Percentiles rank a stretch among this genome's conserved stretches.
Conservation (phyloP, 1,284 basidiomycete species). For the Flammula alnicola region DNA sequence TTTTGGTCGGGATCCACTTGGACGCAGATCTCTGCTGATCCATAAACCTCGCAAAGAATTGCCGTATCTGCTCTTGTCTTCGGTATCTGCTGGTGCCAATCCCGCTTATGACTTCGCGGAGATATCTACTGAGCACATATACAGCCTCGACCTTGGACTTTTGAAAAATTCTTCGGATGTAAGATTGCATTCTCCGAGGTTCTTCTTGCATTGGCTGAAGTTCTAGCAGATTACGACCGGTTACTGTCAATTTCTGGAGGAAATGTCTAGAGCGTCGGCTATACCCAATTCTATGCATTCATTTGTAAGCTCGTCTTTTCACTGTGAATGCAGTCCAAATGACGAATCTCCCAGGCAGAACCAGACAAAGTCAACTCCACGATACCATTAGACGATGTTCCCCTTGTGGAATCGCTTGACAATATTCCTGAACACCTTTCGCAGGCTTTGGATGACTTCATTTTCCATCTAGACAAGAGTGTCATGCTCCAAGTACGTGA, state of each 20-base stretch:
- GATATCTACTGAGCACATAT: slow-evolving; percentile 63
- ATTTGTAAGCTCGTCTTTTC: slow-evolving; percentile 24
- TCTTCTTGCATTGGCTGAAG: background rate
- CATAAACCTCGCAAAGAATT: slow-evolving; percentile 53
- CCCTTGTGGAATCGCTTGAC: slow-evolving; percentile 41
- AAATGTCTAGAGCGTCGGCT: slow-evolving; percentile 27
- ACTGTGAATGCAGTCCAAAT: background rate
- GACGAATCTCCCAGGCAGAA: slow-evolving; percentile 42
- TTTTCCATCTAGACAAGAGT: slow-evolving; percentile 59
- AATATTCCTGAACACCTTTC: slow-evolving; percentile 50
- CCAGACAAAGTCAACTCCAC: slow-evolving; percentile 50
- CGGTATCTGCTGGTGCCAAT: slow-evolving; percentile 61
- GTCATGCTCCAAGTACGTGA: slow-evolving; percentile 63
- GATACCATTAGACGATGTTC: slow-evolving; percentile 50
- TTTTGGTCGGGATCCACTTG: slow-evolving; percentile 90
- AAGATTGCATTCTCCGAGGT: slow-evolving; percentile 4
- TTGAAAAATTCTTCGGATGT: slow-evolving; percentile 13
- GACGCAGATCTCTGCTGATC: slow-evolving; percentile 86
- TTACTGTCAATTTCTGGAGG: slow-evolving; percentile 32
- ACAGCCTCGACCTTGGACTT: slow-evolving; percentile 42
- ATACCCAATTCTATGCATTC: background rate
- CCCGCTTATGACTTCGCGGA: slow-evolving; percentile 59
- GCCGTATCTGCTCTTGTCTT: slow-evolving; percentile 66
- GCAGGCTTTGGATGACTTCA: slow-evolving; percentile 53
- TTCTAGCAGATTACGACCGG: slow-evolving; percentile 35